Percentiles rank a stretch among this genome's conserved stretches.
These are phyloP conservation scores for Przewalskia tangutica DNA, from an alignment of 257 asterid genomes.

Conservation along the genomic window DNA sequence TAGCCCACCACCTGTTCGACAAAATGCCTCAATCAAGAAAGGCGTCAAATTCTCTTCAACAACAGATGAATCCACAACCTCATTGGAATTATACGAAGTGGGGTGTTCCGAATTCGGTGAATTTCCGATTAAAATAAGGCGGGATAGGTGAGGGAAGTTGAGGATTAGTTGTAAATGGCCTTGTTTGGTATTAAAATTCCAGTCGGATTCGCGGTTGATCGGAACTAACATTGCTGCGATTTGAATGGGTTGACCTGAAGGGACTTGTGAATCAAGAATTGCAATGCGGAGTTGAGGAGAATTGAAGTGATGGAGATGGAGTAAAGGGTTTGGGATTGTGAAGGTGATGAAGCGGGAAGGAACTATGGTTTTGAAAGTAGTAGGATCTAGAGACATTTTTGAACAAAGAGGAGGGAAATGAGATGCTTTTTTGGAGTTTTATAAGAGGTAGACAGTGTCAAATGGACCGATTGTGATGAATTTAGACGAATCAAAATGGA, in stretches of 20 bases:
- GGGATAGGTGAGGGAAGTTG: conserved; percentile 48
- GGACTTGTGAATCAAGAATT: conserved; percentile 35
- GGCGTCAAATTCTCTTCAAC: conserved; percentile 27
- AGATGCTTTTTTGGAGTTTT: background rate
- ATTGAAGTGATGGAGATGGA: conserved; percentile 18
- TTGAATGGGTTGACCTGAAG: conserved; percentile 6
- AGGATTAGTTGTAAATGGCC: conserved; percentile 86
- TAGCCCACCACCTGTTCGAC: conserved; percentile 13
- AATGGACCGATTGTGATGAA: too few species aligned
- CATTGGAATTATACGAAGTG: conserved; percentile 19
- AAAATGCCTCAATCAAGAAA: conserved; percentile 39
- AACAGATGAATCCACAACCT: background rate
- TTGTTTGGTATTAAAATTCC: conserved; percentile 68
- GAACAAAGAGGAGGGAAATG: background rate
- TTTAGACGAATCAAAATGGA: too few species aligned
- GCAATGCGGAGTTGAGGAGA: conserved; percentile 41
- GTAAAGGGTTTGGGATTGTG: conserved; percentile 39
- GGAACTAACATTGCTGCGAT: conserved; percentile 73
- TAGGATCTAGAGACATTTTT: conserved; percentile 37
- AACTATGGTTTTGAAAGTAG: conserved; percentile 40
- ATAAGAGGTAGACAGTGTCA: background rate
- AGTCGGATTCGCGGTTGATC: conserved; percentile 67
- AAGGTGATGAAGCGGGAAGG: conserved; percentile 71
- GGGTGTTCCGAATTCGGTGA: conserved; percentile 15
- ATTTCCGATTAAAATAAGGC: conserved; percentile 53